Base-by-base conservation (phyloP, 306 rosid species). In the Rubus parviflorus region DNA sequence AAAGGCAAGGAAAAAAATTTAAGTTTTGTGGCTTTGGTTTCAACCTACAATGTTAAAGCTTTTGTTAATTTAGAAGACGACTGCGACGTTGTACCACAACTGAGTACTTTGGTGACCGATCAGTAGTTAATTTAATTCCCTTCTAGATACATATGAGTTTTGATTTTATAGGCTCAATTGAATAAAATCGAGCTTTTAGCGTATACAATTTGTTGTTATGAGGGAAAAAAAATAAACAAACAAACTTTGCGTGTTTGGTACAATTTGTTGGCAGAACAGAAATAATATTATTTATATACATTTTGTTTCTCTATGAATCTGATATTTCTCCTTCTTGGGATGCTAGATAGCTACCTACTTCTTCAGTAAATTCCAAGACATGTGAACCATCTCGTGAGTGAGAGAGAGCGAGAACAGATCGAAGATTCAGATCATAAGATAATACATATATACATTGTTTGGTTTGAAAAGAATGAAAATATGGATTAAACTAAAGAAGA, bases 401-500 rank as follows among this genome's bases (percentile, higher is more conserved):
- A 22, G 66, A 23, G 38, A 23, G 38, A 57, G 4, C 8, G 65
- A 35, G 13, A 37, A 38, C 20, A 14, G 43, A 35, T 30, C 48
- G 47, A 64, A 37, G 47, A 38, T 38, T 64, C 35, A 30, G 2
- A 30, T 30, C 69, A 16, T 38, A 42, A 14, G 17, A 64, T 64
- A 62, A 64, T 64, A 64, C 69, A 64, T 42, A 7, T 2, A 42
- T 17, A 64, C 47, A 64, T 17, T 64, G 69, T 37, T 64, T 8
- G 69, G 14, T 38, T 64, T 64, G 46, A 63, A 61, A 30, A 25
- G 66, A 61, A 13, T 14, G 42, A 62, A 37, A 35, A 6, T 13
- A 35, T 14, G 47, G 69, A 38, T 14, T 64, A 37, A 38, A 40
- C 23, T 84, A 87, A 80, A 80, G 51, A 82, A 78, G 79, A 62